Evolutionary conservation across 352 stramenopile species (phyloP), one percentile per base, ranked within the genome.

Genomic region (Phytophthora pisi): DNA sequence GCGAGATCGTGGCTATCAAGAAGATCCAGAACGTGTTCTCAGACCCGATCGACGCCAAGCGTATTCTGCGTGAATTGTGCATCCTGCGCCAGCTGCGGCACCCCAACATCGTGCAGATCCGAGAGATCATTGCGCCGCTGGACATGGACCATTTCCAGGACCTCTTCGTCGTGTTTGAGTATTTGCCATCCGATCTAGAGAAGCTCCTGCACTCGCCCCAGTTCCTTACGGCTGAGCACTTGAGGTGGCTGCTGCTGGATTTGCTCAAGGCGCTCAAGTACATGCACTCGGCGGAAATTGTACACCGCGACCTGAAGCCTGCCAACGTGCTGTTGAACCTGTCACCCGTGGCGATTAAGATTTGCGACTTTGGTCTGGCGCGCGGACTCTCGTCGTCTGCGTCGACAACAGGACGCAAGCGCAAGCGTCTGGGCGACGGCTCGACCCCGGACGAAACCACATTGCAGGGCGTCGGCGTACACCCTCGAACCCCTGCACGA

Each of bases 21-120:
- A 93, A 93, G 67, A 94, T 94, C 60, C 86, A 94, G 61, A 96
- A 96, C 55, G 88, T 96, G 9, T 96, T 96, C 54, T 91, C 88
- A 11, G 88, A 96, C 38, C 88, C 88, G 30, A 93, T 96, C 51
- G 88, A 96, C 60, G 88, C 88, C 43, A 96, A 96, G 72, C 86
- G 88, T 18, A 96, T 96, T 43, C 70, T 96, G 8, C 86, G 88
- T 15, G 88, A 96, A 52, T 68, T 96, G 31, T 93, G 81, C 62
- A 96, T 96, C 45, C 66, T 96, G 31, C 84, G 88, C 4, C 88
- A 96, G 70, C 63, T 96, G 34, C 86, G 86, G 5, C 88, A 96
- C 72, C 88, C 85, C 4, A 96, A 96, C 49, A 96, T 96, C 69
- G 86, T 96, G 56, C 88, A 96, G 62, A 91, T 96, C 58, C 82